A percentile compares a stretch with the other conserved stretches of the same genome.
phyloP scores from a whole-genome alignment of 768 basidiomycete genomes.

The Russula sp. region DNA sequence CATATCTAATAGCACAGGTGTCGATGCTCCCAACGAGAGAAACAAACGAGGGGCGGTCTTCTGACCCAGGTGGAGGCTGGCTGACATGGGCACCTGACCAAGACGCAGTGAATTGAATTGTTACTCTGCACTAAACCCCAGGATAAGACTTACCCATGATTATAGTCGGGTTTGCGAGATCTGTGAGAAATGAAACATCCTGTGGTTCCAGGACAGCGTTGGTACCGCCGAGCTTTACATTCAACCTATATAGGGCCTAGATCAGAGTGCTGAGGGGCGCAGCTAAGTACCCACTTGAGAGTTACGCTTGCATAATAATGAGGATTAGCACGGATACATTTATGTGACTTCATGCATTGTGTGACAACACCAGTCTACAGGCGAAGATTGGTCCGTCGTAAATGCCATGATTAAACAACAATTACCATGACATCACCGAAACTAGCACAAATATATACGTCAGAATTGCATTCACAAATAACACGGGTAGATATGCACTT shows the following conservation, averaged over 20 bases:
- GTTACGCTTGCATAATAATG: constrained; percentile 81
- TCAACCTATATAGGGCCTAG: constrained; percentile 45
- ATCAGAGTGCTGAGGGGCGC: not conserved
- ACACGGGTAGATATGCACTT: constrained; percentile 27
- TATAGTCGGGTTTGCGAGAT: constrained; percentile 68
- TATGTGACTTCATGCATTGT: constrained; percentile 67
- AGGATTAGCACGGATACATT: constrained; percentile 59
- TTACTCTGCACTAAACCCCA: not conserved
- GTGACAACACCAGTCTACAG: constrained; percentile 65
- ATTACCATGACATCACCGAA: constrained; percentile 63
- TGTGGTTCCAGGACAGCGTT: constrained; percentile 69
- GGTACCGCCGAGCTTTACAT: constrained; percentile 80
- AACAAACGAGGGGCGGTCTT: constrained; percentile 73
- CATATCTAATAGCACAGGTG: constrained; percentile 65
- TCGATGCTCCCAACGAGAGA: constrained; percentile 78
- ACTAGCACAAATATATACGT: constrained; percentile 34
- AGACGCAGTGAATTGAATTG: not conserved
- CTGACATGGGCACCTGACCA: constrained; percentile 70
- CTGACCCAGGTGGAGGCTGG: constrained; percentile 76
- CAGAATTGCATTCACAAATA: not conserved
- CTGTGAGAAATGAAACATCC: constrained; percentile 58
- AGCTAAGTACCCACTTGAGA: constrained; percentile 52
- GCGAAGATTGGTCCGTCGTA: constrained; percentile 1
- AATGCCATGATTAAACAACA: not conserved
- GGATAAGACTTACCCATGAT: constrained; percentile 53